Base-by-base conservation (phyloP, 768 basidiomycete species). In the Phylloporus scabripes region DNA sequence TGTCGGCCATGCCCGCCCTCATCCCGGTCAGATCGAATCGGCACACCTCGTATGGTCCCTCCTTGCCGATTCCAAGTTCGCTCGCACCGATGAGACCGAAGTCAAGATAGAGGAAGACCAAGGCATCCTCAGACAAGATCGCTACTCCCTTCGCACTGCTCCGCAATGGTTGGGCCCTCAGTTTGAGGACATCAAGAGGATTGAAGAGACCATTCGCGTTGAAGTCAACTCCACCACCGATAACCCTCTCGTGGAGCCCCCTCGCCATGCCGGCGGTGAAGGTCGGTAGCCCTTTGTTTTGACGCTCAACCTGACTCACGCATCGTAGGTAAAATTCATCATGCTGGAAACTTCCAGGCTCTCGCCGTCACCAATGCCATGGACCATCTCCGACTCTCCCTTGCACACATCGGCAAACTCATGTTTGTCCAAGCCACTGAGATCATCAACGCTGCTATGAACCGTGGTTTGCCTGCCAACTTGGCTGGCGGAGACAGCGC, bases 151-250 rank as follows among this genome's bases (percentile, higher is more conserved):
- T 29, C 77, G 87, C 42, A 89, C 87, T 0, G 74, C 87, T 0
- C 82, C 88, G 3, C 90, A 93, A 66, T 93, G 87, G 72, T 71
- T 93, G 41, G 91, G 91, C 10, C 91, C 91, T 10, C 87, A 90
- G 60, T 72, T 92, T 23, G 87, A 91, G 64, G 88, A 91, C 56
- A 74, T 93, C 42, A 70, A 88, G 4, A 70, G 75, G 11, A 77
- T 91, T 2, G 67, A 81, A 46, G 75, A 77, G 29, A 78, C 81
- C 4, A 72, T 93, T 32, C 80, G 81, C 3, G 74, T 76, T 29
- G 91, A 93, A 63, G 81, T 86, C 69, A 92, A 92, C 63, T 87
- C 87, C 26, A 92, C 91, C 17, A 93, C 91, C 4, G 91, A 93
- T 62, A 93, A 93, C 61, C 91, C 91, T 1, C 77, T 93, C 7